Conservation (phyloP, 1,139 yeast genomes). For the Yamadazyma triangularis region DNA sequence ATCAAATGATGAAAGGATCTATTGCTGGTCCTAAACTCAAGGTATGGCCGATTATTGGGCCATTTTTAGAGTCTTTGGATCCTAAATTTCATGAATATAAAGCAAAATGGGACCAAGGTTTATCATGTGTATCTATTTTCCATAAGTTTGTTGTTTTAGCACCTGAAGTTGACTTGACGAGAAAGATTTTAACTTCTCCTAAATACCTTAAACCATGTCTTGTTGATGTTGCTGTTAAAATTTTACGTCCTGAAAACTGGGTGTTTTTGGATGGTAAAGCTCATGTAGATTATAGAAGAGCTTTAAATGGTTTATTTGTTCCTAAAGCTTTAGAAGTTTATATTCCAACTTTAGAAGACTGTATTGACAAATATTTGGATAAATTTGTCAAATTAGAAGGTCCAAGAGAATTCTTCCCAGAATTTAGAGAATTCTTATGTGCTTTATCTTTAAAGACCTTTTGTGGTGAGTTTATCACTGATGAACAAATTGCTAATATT, state of each 20-base stretch:
- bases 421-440: slow-evolving; percentile 92
- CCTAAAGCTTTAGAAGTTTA: slow-evolving; percentile 77
- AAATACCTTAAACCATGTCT: slow-evolving; percentile 93
- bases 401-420: slow-evolving; percentile 79
- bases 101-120: slow-evolving; percentile 92
- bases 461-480: slow-evolving; percentile 92
- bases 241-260: slow-evolving; percentile 94
- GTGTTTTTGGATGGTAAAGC: slow-evolving; percentile 95
- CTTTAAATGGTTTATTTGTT: slow-evolving; percentile 85
- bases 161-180: slow-evolving; percentile 80
- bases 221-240: slow-evolving; percentile 92
- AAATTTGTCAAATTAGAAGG: slow-evolving; percentile 56
- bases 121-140: slow-evolving; percentile 94
- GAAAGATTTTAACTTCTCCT: slow-evolving; percentile 84
- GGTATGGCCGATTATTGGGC: slow-evolving; percentile 93
- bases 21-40: slow-evolving; percentile 89
- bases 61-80: slow-evolving; percentile 90
- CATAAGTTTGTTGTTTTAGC: slow-evolving; percentile 98
- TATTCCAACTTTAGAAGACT: slow-evolving; percentile 75
- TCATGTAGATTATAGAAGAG: slow-evolving; percentile 87
- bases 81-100: slow-evolving; percentile 93
- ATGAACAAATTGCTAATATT: slow-evolving; percentile 77
- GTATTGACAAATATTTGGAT: slow-evolving; percentile 77
- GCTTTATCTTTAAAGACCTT: slow-evolving; percentile 89
- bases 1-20: slow-evolving; percentile 73